These are phyloP conservation scores for Hyphopichia khmerensis DNA, from an alignment of 1,139 yeast genomes.

Conservation along the genomic window DNA sequence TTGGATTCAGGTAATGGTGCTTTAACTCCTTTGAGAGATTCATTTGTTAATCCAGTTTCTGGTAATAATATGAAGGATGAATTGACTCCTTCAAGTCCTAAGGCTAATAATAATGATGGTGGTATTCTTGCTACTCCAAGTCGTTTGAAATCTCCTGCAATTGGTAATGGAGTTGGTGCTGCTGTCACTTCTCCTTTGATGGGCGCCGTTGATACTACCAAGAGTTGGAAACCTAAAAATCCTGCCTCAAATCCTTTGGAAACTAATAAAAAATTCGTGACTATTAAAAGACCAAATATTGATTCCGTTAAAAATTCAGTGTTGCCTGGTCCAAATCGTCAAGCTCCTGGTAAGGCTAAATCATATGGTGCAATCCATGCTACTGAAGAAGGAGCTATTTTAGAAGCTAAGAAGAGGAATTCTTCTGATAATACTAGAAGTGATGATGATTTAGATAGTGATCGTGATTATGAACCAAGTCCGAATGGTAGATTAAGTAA, in stretches of 20 bases:
- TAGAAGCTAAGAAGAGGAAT: conserved; percentile 24
- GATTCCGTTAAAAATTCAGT: conserved; percentile 25
- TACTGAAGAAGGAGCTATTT: conserved; percentile 52
- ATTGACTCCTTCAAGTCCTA: not conserved
- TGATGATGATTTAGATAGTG: not conserved
- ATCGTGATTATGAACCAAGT: not conserved
- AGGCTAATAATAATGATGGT: not conserved
- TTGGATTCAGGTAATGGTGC: conserved; percentile 19
- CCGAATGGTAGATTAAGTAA: not conserved
- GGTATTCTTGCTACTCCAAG: not conserved
- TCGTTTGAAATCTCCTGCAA: conserved; percentile 7
- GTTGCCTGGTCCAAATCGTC: conserved; percentile 21
- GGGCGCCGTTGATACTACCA: conserved; percentile 17
- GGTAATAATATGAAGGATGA: conserved; percentile 3
- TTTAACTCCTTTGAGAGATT: not conserved
- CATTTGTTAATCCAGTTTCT: conserved; percentile 4
- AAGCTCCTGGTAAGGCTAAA: conserved; percentile 11
- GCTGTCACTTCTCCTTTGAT: conserved; percentile 12
- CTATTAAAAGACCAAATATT: conserved; percentile 56
- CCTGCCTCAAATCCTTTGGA: conserved; percentile 81
- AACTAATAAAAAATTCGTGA: conserved; percentile 68
- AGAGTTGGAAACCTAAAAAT: conserved; percentile 57
- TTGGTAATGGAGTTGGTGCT: conserved; percentile 7
- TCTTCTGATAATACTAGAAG: not conserved
- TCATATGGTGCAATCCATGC: conserved; percentile 44